Evolutionary conservation across 2,329 filamentous ascomycete genomes (phyloP).

Genomic region (Fusarium sp.): DNA sequence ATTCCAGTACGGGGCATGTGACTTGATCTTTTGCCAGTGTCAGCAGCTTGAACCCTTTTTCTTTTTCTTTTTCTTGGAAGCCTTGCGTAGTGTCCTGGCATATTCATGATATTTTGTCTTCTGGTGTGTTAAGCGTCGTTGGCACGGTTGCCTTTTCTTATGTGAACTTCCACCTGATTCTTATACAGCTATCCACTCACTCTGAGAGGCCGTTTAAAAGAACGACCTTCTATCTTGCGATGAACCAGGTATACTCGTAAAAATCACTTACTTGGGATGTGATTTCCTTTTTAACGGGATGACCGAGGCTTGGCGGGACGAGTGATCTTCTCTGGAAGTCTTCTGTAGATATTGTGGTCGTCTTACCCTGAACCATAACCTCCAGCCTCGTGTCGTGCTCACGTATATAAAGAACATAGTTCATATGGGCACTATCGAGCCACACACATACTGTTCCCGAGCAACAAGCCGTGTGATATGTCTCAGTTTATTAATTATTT

Average conservation of each 20-base stretch:
- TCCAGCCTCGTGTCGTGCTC: not conserved
- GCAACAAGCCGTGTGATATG: conserved; percentile 3
- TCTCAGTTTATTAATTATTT: not conserved
- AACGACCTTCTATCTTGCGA: too few species aligned
- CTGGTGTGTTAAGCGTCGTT: not conserved
- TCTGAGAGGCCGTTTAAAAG: too few species aligned
- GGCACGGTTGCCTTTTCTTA: not conserved
- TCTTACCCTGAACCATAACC: conserved; percentile 7
- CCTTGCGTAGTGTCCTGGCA: too few species aligned
- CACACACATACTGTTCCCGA: not conserved
- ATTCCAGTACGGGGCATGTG: conserved; percentile 41
- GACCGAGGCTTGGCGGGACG: not conserved
- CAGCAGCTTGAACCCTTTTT: not conserved
- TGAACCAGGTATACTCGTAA: not conserved
- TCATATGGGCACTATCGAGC: too few species aligned
- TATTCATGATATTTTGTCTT: not conserved
- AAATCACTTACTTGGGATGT: not conserved
- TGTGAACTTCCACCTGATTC: too few species aligned
- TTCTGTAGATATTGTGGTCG: not conserved
- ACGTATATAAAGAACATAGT: not conserved
- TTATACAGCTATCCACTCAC: too few species aligned
- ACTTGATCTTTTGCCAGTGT: not conserved
- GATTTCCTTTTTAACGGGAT: not conserved
- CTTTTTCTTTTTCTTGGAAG: too few species aligned
- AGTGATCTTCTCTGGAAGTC: not conserved